Base-by-base conservation (phyloP, 495 filamentous ascomycete genomes). In the Xylaria castorea region DNA sequence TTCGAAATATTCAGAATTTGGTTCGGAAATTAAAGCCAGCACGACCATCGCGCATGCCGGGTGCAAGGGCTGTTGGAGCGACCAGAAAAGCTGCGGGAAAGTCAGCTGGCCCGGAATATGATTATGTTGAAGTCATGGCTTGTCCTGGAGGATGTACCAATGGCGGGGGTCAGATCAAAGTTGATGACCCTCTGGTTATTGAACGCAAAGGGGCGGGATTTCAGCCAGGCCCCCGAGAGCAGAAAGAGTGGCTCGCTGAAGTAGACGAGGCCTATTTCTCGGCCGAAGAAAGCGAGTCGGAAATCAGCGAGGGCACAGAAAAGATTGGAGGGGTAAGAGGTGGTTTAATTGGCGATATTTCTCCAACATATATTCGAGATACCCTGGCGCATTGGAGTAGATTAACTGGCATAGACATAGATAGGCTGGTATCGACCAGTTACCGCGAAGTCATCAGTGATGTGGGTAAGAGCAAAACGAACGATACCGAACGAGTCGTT, bases 101-200 rank as follows among this genome's bases (percentile, higher is more conserved):
- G 70, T 57, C 81, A 16, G 68, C 76, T 3, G 82, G 83, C 18
- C 80, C 86, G 6, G 92, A 96, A 16, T 95, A 93, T 77, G 89
- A 90, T 30, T 98, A 97, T 81, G 93, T 99, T 14, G 96, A 99
- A 78, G 97, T 99, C 44, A 99, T 99, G 96, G 96, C 96, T 36
- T 99, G 96, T 82, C 96, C 96, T 0, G 96, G 97, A 12, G 96
- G 96, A 1, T 99, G 96, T 80, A 99, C 96, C 62, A 99, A 98
- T 78, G 96, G 96, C 0, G 96, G 96, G 30, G 96, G 96, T 0
- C 96, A 99, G 84, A 91, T 99, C 71, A 95, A 97, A 71, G 90
- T 91, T 25, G 92, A 92, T 50, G 96, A 99, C 79, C 87, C 91
- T 20, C 70, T 86, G 2, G 79, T 87, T 7, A 74, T 87, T 27